phyloP scores from a whole-genome alignment of 768 basidiomycete genomes.

The Hericium rajendrae region DNA sequence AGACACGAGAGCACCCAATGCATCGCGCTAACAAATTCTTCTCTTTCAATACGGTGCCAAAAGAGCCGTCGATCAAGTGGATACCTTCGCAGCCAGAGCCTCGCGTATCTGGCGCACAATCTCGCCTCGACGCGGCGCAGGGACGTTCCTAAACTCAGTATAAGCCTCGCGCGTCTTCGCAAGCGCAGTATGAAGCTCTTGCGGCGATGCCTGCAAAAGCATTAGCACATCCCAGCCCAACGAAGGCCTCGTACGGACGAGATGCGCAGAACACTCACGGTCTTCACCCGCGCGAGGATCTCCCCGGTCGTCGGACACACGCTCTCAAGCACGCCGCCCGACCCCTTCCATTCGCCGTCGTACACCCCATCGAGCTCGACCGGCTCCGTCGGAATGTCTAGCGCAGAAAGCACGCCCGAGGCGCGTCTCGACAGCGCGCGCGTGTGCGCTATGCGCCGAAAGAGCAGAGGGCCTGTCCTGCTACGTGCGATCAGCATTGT shows the following conservation, averaged over 20 bases:
- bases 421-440: slow-evolving; percentile 63
- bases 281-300: slow-evolving; percentile 61
- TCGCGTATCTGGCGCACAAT: slow-evolving; percentile 81
- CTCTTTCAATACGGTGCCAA: slow-evolving; percentile 2
- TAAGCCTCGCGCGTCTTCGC: slow-evolving; percentile 69
- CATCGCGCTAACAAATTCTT: slow-evolving; percentile 44
- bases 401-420: slow-evolving; percentile 50
- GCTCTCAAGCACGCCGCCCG: slow-evolving; percentile 60
- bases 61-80: not conserved
- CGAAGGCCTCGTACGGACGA: not conserved
- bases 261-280: slow-evolving; percentile 33
- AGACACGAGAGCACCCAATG: slow-evolving; percentile 73
- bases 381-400: slow-evolving; percentile 48
- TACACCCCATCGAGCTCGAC: slow-evolving; percentile 66
- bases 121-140: slow-evolving; percentile 84
- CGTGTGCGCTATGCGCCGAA: slow-evolving; percentile 14
- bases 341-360: slow-evolving; percentile 74
- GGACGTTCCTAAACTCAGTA: slow-evolving; percentile 57
- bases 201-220: slow-evolving; percentile 45
- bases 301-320: slow-evolving; percentile 86
- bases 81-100: slow-evolving; percentile 68
- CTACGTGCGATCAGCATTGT: slow-evolving; percentile 8
- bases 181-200: slow-evolving; percentile 64
- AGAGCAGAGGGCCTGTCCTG: slow-evolving; percentile 1
- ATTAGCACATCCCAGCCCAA: not conserved